Evolutionary conservation across 495 filamentous ascomycete genomes (phyloP), one percentile per base, ranked within the genome.

Genomic region (Bacidia gigantensis): DNA sequence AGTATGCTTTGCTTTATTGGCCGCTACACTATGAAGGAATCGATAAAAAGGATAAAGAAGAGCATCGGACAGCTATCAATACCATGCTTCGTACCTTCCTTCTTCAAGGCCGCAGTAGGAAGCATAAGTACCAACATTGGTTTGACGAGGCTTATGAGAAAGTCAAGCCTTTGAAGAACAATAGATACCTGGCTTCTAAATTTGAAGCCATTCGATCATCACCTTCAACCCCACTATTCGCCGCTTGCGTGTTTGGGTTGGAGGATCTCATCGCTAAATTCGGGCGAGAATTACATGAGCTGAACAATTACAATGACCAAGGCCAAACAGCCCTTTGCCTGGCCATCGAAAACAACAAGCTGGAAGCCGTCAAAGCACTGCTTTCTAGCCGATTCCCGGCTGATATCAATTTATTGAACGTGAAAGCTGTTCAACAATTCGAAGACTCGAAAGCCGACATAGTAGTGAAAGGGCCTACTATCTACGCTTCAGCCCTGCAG

Each of bases 341-440:
- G 12, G 56, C 56, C 9, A 55, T 58, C 35, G 46, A 58, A 35
- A 54, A 58, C 20, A 26, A 58, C 32, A 55, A 58, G 20, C 21
- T 55, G 5, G 56, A 54, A 11, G 52, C 45, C 1, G 56, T 58
- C 14, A 58, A 55, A 41, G 52, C 56, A 23, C 52, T 55, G 9
- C 46, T 58, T 1, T 43, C 46, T 9, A 44, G 52, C 9, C 42
- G 56, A 17, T 55, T 55, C 20, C 56, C 52, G 1, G 56, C 56
- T 11, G 56, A 58, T 7, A 14, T 55, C n/a, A 55, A 58, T 46
- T 23, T 55, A 18, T 35, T 58, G 24, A 58, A 58, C 20, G 42
- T 55, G 11, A 29, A 45, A 10, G 56, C 56, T 5, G 56, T 58
- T 17, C 47, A 45, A 23, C 56, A 55, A 14, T 55, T 54, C n/a